Evolutionary conservation across 2,329 filamentous ascomycete species (phyloP).

Genomic region (Hymenoscyphus infarciens): DNA sequence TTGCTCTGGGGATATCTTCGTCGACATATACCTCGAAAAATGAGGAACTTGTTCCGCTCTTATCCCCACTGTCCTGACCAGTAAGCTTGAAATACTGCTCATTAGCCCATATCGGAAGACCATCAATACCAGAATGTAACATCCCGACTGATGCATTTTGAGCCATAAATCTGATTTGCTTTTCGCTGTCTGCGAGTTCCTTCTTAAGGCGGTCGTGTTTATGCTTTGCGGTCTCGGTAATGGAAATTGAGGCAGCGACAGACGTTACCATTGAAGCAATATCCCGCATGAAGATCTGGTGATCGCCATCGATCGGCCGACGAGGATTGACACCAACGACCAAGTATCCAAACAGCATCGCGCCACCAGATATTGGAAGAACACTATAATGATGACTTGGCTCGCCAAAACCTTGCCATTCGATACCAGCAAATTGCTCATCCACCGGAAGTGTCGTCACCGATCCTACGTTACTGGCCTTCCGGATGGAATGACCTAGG

Average conservation of each 20-base stretch:
- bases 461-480: constrained; percentile 16
- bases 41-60: constrained; percentile 18
- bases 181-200: constrained; percentile 22
- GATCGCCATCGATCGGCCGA: constrained; percentile 27
- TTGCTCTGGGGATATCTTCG: constrained; percentile 23
- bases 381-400: constrained; percentile 25
- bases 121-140: constrained; percentile 28
- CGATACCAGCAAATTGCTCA: constrained; percentile 24
- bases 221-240: constrained; percentile 25
- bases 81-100: constrained; percentile 29
- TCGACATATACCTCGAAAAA: constrained; percentile 27
- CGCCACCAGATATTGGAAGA: constrained; percentile 23
- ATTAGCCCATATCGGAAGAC: constrained; percentile 29
- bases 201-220: constrained; percentile 22
- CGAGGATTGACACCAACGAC: constrained; percentile 30
- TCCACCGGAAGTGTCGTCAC: constrained; percentile 26
- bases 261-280: constrained; percentile 26
- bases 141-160: constrained; percentile 32
- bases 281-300: constrained; percentile 28
- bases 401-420: constrained; percentile 27
- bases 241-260: constrained; percentile 26
- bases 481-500: constrained; percentile 25
- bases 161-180: constrained; percentile 31
- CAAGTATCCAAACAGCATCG: constrained; percentile 26
- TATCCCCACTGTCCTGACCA: constrained; percentile 18